phyloP scores from a whole-genome alignment of 179 eudicot species.

The Kewa caespitosa region DNA sequence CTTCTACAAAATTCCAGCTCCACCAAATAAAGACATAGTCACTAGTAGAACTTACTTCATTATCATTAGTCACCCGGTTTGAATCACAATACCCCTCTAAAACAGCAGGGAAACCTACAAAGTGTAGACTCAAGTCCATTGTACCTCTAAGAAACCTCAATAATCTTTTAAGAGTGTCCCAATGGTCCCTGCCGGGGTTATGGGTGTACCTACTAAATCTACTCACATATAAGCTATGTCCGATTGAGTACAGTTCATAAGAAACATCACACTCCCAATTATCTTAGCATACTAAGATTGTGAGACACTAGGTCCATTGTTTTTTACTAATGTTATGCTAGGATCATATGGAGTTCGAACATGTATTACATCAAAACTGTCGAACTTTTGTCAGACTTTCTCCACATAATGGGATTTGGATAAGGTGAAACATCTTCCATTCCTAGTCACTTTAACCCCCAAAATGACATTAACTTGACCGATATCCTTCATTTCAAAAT shows the following conservation, averaged over 20 bases:
- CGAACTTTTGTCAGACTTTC: constrained; percentile 9
- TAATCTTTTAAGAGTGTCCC: neutral
- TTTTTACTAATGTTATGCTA: neutral
- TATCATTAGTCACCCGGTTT: constrained; percentile 24
- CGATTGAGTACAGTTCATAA: constrained; percentile 9
- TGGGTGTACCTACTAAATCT: constrained; percentile 22
- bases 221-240: constrained; percentile 14
- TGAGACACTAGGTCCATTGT: neutral
- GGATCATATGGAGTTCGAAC: constrained; percentile 13
- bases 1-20: constrained; percentile 11
- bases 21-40: constrained; percentile 19
- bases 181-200: neutral
- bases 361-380: neutral
- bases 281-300: neutral
- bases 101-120: constrained; percentile 5
- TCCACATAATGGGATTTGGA: constrained; percentile 17
- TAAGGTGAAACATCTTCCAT: neutral
- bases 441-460: neutral
- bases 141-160: constrained; percentile 15
- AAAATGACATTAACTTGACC: constrained; percentile 17
- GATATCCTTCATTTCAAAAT: constrained; percentile 16
- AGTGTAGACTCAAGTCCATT: constrained; percentile 12
- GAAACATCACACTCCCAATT: constrained; percentile 18
- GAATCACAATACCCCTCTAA: constrained; percentile 23
- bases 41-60: constrained; percentile 21